phyloP scores from a whole-genome alignment of 78 protist species.

The Parvularia atlantis region DNA sequence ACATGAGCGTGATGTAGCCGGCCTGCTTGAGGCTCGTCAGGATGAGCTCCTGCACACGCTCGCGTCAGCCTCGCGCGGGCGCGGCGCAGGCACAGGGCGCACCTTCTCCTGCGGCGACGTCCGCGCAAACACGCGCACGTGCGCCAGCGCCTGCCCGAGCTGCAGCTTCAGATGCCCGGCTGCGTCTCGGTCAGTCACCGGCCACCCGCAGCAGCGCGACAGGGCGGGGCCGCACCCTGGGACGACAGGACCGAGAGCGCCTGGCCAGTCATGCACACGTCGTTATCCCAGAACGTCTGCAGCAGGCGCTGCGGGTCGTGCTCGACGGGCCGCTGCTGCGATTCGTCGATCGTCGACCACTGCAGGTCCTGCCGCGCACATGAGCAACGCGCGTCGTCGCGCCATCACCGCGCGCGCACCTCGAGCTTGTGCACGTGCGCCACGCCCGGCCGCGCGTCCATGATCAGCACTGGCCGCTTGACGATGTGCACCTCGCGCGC shows the following conservation, averaged over 20 bases:
- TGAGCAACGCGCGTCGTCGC: too few species aligned
- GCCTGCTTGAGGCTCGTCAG: constrained; percentile 21
- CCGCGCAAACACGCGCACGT: constrained; percentile 65
- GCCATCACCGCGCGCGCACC: too few species aligned
- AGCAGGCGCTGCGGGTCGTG: neutral
- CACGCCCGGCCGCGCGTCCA: too few species aligned
- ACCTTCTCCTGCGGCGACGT: constrained; percentile 75
- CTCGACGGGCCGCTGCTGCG: neutral
- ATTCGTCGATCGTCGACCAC: neutral
- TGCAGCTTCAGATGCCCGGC: too few species aligned
- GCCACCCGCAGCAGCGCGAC: too few species aligned
- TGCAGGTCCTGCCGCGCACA: too few species aligned
- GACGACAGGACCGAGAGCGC: too few species aligned
- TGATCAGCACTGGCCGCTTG: neutral
- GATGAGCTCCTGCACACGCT: constrained; percentile 14
- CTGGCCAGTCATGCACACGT: too few species aligned
- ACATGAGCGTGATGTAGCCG: constrained; percentile 85
- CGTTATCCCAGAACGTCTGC: neutral
- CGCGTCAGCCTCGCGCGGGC: neutral
- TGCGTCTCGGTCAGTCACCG: too few species aligned
- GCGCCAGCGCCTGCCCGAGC: constrained; percentile 6
- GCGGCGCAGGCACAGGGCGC: neutral
- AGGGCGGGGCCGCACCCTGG: too few species aligned
- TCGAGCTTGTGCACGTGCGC: too few species aligned
- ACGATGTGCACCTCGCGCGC: constrained; percentile 62